Evolutionary conservation across 306 rosid species (phyloP).

Genomic region (Albizia julibrissin): DNA sequence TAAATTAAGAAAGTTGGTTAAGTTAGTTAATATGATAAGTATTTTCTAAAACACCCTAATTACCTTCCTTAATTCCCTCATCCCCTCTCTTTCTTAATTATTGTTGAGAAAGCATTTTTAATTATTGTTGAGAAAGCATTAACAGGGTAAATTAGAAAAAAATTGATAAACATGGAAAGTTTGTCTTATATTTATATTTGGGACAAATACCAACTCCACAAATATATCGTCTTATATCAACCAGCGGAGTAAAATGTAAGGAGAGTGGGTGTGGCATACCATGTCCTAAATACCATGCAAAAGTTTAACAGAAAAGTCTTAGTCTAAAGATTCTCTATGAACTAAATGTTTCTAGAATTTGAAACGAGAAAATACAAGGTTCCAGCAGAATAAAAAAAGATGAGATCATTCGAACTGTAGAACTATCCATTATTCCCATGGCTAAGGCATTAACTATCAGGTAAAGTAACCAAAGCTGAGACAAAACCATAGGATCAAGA

Average conservation of each 20-base stretch:
- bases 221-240: too few species aligned
- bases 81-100: too few species aligned
- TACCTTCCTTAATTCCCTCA: too few species aligned
- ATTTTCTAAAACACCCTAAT: too few species aligned
- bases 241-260: neutral
- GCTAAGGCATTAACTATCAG: neutral
- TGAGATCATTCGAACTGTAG: neutral
- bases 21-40: too few species aligned
- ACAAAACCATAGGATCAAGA: conserved; percentile 12
- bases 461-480: neutral
- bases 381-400: neutral
- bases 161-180: too few species aligned
- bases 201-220: too few species aligned
- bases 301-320: neutral
- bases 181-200: too few species aligned
- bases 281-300: neutral
- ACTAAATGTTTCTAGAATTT: neutral
- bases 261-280: conserved; percentile 17
- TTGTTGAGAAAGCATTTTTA: too few species aligned
- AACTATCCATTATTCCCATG: neutral
- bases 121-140: too few species aligned
- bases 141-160: too few species aligned
- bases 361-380: neutral
- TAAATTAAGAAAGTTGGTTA: too few species aligned
- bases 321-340: neutral